These are phyloP conservation scores for Cenchrus fungigraminus DNA, from an alignment of 176 grass and related monocot genomes.

Conservation along the genomic window DNA sequence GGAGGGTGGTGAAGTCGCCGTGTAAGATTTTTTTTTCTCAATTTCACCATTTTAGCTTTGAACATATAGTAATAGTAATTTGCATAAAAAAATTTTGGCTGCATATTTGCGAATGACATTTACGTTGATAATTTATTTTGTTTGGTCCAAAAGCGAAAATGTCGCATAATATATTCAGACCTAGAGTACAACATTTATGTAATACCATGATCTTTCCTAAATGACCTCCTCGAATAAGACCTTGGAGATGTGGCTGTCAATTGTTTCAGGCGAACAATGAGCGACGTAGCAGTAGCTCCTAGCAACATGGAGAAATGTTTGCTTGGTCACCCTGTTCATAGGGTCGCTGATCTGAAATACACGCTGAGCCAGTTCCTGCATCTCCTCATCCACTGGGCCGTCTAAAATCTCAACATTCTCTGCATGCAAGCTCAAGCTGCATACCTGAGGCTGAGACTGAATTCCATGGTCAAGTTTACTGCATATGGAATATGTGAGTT, in stretches of 20 bases:
- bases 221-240: conserved; percentile 27
- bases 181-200: too few relatives aligned
- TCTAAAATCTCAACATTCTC: background rate
- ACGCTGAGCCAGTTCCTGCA: conserved; percentile 30
- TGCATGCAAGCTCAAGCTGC: background rate
- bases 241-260: conserved; percentile 28
- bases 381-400: background rate
- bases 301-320: conserved; percentile 33
- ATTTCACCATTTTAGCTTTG: too few relatives aligned
- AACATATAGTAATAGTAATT: too few relatives aligned
- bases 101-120: too few relatives aligned
- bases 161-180: too few relatives aligned
- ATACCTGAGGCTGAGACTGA: background rate
- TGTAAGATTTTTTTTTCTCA: too few relatives aligned
- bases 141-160: too few relatives aligned
- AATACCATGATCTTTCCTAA: background rate
- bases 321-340: background rate
- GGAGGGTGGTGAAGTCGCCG: too few relatives aligned
- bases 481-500: conserved; percentile 49
- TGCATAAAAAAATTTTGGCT: too few relatives aligned
- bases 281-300: conserved; percentile 40
- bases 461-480: background rate
- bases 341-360: background rate
- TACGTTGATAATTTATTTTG: too few relatives aligned
- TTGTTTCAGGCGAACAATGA: conserved; percentile 18